Conservation (phyloP, 2,329 filamentous ascomycete species). For the Fusarium sp. region DNA sequence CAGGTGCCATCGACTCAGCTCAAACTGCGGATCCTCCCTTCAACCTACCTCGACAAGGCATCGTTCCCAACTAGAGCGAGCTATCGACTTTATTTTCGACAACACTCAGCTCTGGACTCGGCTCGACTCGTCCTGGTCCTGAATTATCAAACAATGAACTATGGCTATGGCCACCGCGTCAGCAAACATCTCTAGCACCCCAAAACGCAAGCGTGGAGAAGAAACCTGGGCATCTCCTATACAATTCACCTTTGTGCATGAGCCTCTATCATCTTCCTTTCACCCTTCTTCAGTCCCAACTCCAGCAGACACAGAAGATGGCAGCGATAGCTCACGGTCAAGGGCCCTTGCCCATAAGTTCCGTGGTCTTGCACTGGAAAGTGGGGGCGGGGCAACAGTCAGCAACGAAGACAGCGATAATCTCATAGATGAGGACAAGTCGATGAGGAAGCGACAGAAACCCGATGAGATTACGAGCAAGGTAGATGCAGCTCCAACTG, state of each 20-base stretch:
- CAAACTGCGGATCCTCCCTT: background rate
- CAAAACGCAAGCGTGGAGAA: constrained; percentile 59
- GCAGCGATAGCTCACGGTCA: constrained; percentile 62
- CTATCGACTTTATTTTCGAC: background rate
- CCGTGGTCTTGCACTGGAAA: constrained; percentile 58
- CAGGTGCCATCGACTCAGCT: background rate
- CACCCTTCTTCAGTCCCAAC: constrained; percentile 34
- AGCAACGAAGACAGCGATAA: constrained; percentile 43
- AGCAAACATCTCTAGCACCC: constrained; percentile 50
- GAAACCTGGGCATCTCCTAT: constrained; percentile 48
- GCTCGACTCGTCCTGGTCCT: background rate
- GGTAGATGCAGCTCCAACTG: constrained; percentile 28
- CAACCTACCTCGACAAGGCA: constrained; percentile 3
- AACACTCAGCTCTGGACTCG: background rate
- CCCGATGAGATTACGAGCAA: constrained; percentile 47
- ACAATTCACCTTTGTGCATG: constrained; percentile 62
- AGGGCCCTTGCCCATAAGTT: constrained; percentile 61
- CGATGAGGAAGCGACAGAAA: constrained; percentile 52
- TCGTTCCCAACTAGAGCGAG: background rate
- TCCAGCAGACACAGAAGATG: constrained; percentile 52
- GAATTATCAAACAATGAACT: constrained; percentile 21
- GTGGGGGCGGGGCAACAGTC: constrained; percentile 57
- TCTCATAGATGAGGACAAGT: constrained; percentile 38
- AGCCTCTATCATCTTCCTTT: constrained; percentile 40
- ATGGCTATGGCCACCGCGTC: constrained; percentile 41